Evolutionary conservation across 2,329 filamentous ascomycete genomes (phyloP).

Genomic region (Colletotrichum horii): DNA sequence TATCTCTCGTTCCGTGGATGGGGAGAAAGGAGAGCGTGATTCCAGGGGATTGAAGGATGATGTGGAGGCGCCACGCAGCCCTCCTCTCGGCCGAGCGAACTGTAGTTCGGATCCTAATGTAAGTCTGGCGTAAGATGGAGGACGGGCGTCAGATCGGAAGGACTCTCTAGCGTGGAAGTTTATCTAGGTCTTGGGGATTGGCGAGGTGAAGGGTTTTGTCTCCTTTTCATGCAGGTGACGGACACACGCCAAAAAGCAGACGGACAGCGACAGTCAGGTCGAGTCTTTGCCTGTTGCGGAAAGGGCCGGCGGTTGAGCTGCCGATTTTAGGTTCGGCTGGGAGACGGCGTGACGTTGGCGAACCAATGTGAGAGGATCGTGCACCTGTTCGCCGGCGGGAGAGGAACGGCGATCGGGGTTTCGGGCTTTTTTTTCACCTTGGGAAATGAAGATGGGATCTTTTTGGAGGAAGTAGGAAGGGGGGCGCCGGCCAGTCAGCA

Average conservation of each 20-base stretch:
- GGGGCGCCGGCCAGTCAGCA: background rate
- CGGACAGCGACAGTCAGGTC: background rate
- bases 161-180: background rate
- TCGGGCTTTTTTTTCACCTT: background rate
- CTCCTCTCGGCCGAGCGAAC: constrained; percentile 4
- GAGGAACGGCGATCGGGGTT: background rate
- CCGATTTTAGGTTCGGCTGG: background rate
- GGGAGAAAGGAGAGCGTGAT: background rate
- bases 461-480: background rate
- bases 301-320: background rate
- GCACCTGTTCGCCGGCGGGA: background rate
- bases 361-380: background rate
- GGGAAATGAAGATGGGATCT: background rate
- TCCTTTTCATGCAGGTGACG: background rate
- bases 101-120: background rate
- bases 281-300: background rate
- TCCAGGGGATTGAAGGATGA: background rate
- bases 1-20: background rate
- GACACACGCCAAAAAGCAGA: background rate
- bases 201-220: background rate
- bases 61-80: background rate
- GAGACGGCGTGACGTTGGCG: background rate
- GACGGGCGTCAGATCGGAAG: background rate
- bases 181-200: background rate
- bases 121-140: background rate